Percentiles rank a stretch among this genome's conserved stretches.
Evolutionary conservation across 352 stramenopile genomes (phyloP).

Genomic region (Pythium insidiosum): DNA sequence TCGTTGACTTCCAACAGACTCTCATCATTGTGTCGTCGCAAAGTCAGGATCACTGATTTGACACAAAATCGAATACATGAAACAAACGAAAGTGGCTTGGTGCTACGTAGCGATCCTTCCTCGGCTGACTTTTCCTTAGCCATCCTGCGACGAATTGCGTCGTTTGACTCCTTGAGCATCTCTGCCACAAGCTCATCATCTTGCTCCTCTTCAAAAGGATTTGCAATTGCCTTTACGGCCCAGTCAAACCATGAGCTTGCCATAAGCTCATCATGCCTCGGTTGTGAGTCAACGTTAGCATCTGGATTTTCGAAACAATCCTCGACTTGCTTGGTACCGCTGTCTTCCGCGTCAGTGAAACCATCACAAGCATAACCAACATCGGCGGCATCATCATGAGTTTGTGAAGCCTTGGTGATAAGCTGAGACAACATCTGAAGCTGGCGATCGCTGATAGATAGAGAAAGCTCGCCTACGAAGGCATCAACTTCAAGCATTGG

Average conservation of each 20-base stretch:
- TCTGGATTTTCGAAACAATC: too few relatives aligned
- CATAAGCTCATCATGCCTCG: constrained; percentile 60
- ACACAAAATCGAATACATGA: constrained; percentile 50
- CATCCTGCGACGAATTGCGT: constrained; percentile 27
- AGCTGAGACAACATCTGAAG: constrained; percentile 75
- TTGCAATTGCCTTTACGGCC: constrained; percentile 55
- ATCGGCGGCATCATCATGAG: constrained; percentile 9
- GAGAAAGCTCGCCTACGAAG: constrained; percentile 59
- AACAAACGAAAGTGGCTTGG: too few relatives aligned
- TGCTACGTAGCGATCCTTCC: too few relatives aligned
- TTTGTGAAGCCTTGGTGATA: too few relatives aligned
- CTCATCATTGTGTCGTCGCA: constrained; percentile 66
- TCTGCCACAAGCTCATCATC: constrained; percentile 65
- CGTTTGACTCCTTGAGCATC: constrained; percentile 58
- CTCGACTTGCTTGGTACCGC: constrained; percentile 12
- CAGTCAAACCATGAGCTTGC: constrained; percentile 56
- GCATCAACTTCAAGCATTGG: constrained; percentile 65
- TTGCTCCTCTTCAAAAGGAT: constrained; percentile 39
- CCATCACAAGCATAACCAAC: too few relatives aligned
- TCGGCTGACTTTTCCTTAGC: constrained; percentile 3
- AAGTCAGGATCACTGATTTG: constrained; percentile 42
- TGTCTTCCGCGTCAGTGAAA: constrained; percentile 22
- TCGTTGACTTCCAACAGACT: too few relatives aligned
- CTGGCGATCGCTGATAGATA: constrained; percentile 78
- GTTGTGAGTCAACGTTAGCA: too few relatives aligned